Conservation (phyloP, 208 protist genomes). For the Leishmania aethiopica region DNA sequence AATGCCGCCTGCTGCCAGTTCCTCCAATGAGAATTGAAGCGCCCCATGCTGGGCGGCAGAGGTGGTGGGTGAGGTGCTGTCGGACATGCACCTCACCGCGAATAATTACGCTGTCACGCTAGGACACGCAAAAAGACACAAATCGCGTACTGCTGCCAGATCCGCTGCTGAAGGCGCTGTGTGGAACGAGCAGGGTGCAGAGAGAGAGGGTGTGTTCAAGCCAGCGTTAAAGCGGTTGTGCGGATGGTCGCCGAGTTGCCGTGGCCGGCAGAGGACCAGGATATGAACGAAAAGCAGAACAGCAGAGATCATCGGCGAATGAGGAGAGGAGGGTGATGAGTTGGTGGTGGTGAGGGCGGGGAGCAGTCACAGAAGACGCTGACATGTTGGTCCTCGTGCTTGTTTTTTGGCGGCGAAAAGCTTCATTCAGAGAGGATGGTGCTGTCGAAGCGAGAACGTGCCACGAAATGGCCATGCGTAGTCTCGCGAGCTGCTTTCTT, state of each 20-base stretch:
- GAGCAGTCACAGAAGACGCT: background rate
- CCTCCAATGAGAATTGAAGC: conserved; percentile 46
- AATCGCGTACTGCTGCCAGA: background rate
- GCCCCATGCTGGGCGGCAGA: conserved; percentile 20
- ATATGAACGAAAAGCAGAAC: too few species aligned
- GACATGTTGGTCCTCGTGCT: background rate
- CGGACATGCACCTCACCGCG: conserved; percentile 14
- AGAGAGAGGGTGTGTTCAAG: background rate
- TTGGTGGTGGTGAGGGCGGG: background rate
- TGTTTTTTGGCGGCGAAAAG: too few species aligned
- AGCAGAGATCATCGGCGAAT: background rate
- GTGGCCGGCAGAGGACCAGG: background rate
- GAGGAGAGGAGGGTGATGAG: too few species aligned
- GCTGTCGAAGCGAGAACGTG: background rate
- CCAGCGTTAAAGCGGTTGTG: background rate
- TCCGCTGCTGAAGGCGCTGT: background rate
- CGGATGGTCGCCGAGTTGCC: background rate
- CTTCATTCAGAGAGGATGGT: background rate
- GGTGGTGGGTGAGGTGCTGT: conserved; percentile 8
- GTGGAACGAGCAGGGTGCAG: background rate
- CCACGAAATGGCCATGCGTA: background rate
- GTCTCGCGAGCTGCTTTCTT: background rate
- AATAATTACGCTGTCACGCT: conserved; percentile 5
- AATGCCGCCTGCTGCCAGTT: conserved; percentile 76
- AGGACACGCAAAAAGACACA: background rate